These are phyloP conservation scores for Phytophthora hibernalis DNA, from an alignment of 352 stramenopile species.

Conservation along the genomic window DNA sequence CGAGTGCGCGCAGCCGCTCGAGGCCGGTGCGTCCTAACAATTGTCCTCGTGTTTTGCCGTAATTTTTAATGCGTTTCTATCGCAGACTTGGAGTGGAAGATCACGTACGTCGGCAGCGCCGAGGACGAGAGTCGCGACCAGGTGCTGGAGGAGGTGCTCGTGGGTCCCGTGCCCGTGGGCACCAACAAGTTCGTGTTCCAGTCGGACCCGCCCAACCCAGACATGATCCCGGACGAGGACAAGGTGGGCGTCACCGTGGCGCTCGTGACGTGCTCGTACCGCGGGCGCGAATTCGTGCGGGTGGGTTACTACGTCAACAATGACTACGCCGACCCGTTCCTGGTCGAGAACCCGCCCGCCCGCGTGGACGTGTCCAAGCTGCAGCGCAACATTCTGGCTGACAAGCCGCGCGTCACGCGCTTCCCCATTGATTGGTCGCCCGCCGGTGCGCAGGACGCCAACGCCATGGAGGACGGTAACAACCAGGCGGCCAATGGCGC, in stretches of 20 bases:
- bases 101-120: slow-evolving; percentile 98
- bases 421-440: slow-evolving; percentile 98
- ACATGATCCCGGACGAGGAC: slow-evolving; percentile 95
- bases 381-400: slow-evolving; percentile 96
- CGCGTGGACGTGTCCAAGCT: slow-evolving; percentile 93
- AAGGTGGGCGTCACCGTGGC: slow-evolving; percentile 99
- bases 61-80: slow-evolving; percentile 1
- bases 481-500: slow-evolving; percentile 22
- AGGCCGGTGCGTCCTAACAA: slow-evolving; percentile 81
- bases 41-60: not conserved
- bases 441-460: slow-evolving; percentile 52
- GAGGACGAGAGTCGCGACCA: slow-evolving; percentile 97
- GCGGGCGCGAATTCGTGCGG: slow-evolving; percentile 97
- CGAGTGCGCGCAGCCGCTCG: slow-evolving; percentile 97
- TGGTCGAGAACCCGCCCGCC: slow-evolving; percentile 82
- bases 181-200: slow-evolving; percentile 99
- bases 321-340: slow-evolving; percentile 94
- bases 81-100: slow-evolving; percentile 99
- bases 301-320: slow-evolving; percentile 99
- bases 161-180: slow-evolving; percentile 97
- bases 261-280: slow-evolving; percentile 98
- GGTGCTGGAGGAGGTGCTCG: slow-evolving; percentile 98
- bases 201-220: slow-evolving; percentile 93
- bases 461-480: slow-evolving; percentile 48
- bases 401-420: slow-evolving; percentile 95